These are phyloP conservation scores for Plasmodium gaboni DNA, from an alignment of 169 alveolate genomes.

Conservation along the genomic window DNA sequence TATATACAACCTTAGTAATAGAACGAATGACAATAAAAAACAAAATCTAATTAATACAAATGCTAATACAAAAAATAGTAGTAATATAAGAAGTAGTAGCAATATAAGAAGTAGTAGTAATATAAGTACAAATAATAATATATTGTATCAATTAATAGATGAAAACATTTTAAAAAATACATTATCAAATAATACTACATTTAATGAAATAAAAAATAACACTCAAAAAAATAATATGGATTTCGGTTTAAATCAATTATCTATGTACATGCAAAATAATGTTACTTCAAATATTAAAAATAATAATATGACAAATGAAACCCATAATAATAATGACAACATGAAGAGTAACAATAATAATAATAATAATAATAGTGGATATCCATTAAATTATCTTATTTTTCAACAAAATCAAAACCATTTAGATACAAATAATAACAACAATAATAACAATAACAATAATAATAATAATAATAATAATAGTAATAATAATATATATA, in stretches of 20 bases:
- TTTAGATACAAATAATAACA: background rate
- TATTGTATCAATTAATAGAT: background rate
- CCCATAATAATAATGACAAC: background rate
- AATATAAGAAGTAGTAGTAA: background rate
- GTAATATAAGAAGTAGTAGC: background rate
- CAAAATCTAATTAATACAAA: background rate
- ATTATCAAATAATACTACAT: background rate
- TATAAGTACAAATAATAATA: background rate
- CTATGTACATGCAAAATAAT: background rate
- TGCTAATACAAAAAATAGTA: background rate
- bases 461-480: too few relatives aligned
- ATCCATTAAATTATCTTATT: background rate
- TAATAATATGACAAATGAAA: background rate
- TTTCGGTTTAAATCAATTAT: background rate
- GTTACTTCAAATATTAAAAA: background rate
- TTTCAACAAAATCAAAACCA: background rate
- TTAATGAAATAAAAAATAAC: background rate
- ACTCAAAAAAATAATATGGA: background rate
- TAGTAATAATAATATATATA: too few relatives aligned
- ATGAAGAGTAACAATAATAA: background rate
- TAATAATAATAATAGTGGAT: background rate
- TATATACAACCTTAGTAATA: background rate
- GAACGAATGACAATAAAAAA: background rate
- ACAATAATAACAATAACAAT: too few relatives aligned
- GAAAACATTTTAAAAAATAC: conserved; percentile 6